Evolutionary conservation across 345 rosid genomes (phyloP).

Genomic region (Lepidium africanum): DNA sequence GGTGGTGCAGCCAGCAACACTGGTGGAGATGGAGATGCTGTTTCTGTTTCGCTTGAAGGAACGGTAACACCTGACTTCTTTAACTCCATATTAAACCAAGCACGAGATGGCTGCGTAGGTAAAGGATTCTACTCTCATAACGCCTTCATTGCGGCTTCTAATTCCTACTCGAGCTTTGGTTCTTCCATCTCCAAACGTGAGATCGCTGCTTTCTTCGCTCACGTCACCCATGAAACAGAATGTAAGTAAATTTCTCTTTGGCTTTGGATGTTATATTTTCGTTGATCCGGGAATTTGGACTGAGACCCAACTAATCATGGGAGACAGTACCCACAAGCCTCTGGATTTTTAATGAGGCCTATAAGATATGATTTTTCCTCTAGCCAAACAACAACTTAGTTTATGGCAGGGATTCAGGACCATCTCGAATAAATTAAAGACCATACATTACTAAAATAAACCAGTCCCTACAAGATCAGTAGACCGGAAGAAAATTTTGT

Average conservation of each 20-base stretch:
- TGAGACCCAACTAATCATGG: no score
- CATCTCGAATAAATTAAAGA: no score
- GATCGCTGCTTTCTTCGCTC: slow-evolving; percentile 78
- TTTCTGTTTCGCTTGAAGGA: slow-evolving; percentile 29
- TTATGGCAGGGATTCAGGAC: no score
- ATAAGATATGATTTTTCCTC: no score
- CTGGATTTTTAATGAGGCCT: no score
- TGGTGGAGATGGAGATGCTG: slow-evolving; percentile 8
- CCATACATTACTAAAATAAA: no score
- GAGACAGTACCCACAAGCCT: no score
- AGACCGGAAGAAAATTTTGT: no score
- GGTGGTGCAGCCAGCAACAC: background rate
- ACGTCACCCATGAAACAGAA: slow-evolving; percentile 67
- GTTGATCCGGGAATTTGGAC: no score
- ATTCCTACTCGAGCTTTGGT: slow-evolving; percentile 45
- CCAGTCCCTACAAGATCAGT: no score
- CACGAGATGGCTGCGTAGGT: slow-evolving; percentile 36
- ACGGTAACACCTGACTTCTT: slow-evolving; percentile 54
- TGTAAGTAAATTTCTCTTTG: background rate
- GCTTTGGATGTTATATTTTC: no score
- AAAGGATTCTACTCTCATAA: slow-evolving; percentile 50
- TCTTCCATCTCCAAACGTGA: slow-evolving; percentile 54
- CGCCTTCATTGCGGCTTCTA: slow-evolving; percentile 42
- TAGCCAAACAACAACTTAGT: no score
- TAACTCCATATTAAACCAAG: slow-evolving; percentile 37